Conservation (phyloP, 371 early-diverging fungal species). For the Circinella umbellata region DNA sequence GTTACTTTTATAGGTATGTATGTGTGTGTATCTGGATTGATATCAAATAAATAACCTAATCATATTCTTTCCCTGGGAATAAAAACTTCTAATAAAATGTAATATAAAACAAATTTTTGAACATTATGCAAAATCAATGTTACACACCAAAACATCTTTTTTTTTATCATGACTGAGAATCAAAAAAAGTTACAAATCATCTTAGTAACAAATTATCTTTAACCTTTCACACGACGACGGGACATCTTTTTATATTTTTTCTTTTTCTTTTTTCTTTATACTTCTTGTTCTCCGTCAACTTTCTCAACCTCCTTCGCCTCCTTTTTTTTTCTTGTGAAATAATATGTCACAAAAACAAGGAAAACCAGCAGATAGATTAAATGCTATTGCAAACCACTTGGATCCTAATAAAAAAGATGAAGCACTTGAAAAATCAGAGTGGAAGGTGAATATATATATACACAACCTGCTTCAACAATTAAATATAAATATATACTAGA, state of each 20-base stretch:
- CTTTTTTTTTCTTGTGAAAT: not conserved
- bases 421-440: slow-evolving; percentile 51
- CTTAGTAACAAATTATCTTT: not conserved
- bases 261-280: no score
- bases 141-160: no score
- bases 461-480: no score
- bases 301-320: not conserved
- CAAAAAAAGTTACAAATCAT: no score
- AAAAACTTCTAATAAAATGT: no score
- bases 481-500: not conserved
- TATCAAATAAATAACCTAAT: no score
- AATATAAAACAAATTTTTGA: no score
- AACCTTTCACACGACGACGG: not conserved
- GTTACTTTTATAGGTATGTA: no score
- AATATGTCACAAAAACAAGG: slow-evolving; percentile 5
- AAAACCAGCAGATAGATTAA: slow-evolving; percentile 23
- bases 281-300: not conserved
- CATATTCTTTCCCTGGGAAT: not conserved
- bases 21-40: no score
- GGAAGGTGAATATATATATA: slow-evolving; percentile 32
- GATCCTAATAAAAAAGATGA: slow-evolving; percentile 26
- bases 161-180: no score
- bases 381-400: slow-evolving; percentile 33
- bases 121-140: no score
- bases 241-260: no score